Base-by-base conservation (phyloP, 148 eudicot species). In the Spergularia marina region DNA sequence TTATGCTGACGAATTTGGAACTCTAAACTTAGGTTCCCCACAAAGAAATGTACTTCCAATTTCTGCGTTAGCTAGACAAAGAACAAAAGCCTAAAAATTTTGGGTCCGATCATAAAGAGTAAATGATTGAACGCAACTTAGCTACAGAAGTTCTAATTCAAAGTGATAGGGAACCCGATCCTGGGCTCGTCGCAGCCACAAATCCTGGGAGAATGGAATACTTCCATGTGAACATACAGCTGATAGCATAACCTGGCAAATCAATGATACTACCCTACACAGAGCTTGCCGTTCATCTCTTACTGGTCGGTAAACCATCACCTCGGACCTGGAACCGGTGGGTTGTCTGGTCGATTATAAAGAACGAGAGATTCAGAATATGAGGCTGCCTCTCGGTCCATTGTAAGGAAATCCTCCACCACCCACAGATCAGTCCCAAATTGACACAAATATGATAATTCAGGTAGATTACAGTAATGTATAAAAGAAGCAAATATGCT, bases 101-200 rank as follows among this genome's bases (percentile, higher is more conserved):
- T 0, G 0, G 36, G n/a, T 41, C 54, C 3, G 70, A 69, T 23
- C 2, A 23, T 23, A 23, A 20, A 18, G 14, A 56, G 20, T 56
- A 15, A 14, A 56, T 56, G 21, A 53, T 34, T 14, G 60, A 30
- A 34, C 39, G 49, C 11, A 39, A 57, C 4, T 0, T 8, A 65
- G 17, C 44, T 12, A 14, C 64, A 57, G 17, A 14, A 56, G 18
- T 18, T 5, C 60, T 12, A 57, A 52, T 39, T 57, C 18, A 36
- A 60, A 59, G 76, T 4, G 15, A 57, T 41, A 60, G 20, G 23
- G 68, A 44, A 61, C 63, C 53, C 36, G 63, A 70, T 53, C 34
- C 60, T 55, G 18, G 60, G 8, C 23, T 73, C 18, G 1, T 44
- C 57, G 63, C 51, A 49, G 20, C 39, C 62, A 53, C 52, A 16